phyloP scores from a whole-genome alignment of 495 filamentous ascomycete genomes.

The Penicillium chermesinum region DNA sequence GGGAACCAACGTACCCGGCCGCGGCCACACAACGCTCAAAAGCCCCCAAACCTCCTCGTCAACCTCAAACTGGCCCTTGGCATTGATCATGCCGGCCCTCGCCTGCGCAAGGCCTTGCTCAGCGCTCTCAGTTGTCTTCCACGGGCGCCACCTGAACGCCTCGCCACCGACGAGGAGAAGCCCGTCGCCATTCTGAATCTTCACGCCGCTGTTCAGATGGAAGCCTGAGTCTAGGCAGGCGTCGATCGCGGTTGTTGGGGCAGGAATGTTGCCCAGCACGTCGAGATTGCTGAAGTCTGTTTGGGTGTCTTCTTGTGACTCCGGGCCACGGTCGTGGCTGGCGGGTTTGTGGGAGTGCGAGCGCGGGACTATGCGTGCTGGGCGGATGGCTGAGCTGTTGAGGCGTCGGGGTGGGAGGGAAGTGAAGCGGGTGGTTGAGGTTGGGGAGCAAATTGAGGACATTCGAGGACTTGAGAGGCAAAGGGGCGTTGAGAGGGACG shows the following conservation, averaged over 20 bases:
- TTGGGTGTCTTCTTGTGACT: conserved; percentile 55
- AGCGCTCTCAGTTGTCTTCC: conserved; percentile 41
- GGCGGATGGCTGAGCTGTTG: conserved; percentile 25
- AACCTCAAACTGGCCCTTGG: conserved; percentile 77
- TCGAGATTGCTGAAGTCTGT: conserved; percentile 75
- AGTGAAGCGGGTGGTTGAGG: conserved; percentile 8
- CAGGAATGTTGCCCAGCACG: conserved; percentile 69
- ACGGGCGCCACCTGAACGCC: conserved; percentile 83
- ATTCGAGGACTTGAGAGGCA: conserved; percentile 12
- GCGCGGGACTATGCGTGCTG: conserved; percentile 37
- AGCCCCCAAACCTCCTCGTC: conserved; percentile 66
- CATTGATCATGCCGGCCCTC: conserved; percentile 56
- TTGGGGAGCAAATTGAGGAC: conserved; percentile 12
- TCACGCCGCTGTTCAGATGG: conserved; percentile 69
- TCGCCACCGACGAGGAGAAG: conserved; percentile 77
- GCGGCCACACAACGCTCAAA: conserved; percentile 76
- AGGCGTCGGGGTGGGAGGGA: conserved; percentile 16
- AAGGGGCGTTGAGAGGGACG: conserved; percentile 20
- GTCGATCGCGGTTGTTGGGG: conserved; percentile 78
- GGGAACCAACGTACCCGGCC: conserved; percentile 64
- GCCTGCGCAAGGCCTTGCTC: conserved; percentile 23
- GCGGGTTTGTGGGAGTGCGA: conserved; percentile 36
- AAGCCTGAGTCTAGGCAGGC: conserved; percentile 74
- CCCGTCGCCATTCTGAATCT: conserved; percentile 58
- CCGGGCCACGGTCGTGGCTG: conserved; percentile 53